Conservation (phyloP, 192 early-diverging fungal species). For the Umbelopsis isabellina region DNA sequence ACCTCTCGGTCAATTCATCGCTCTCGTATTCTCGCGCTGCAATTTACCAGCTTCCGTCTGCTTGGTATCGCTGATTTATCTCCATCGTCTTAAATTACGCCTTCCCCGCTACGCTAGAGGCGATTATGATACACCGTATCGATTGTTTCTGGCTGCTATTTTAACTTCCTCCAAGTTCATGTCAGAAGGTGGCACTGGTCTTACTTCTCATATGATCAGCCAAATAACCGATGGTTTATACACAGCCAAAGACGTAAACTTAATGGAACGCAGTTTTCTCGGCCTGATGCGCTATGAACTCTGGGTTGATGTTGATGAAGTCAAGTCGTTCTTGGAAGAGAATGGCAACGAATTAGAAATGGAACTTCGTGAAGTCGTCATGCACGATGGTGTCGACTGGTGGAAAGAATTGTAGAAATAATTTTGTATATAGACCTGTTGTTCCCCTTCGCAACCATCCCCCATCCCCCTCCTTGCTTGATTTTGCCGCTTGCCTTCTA, state of each 20-base stretch:
- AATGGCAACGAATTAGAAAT: slow-evolving; percentile 42
- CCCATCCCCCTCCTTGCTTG: not conserved
- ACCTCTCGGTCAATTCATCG: slow-evolving; percentile 41
- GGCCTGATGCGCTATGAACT: slow-evolving; percentile 58
- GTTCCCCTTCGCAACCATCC: not conserved
- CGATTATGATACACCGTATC: slow-evolving; percentile 72
- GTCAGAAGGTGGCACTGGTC: slow-evolving; percentile 47
- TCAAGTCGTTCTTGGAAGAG: slow-evolving; percentile 43
- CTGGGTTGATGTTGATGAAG: slow-evolving; percentile 53
- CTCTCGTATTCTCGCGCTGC: slow-evolving; percentile 29
- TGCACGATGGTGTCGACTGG: slow-evolving; percentile 27
- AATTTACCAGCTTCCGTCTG: slow-evolving; percentile 40
- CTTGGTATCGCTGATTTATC: slow-evolving; percentile 69
- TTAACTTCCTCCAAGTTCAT: slow-evolving; percentile 71
- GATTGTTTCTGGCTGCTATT: slow-evolving; percentile 71
- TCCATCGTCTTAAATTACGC: slow-evolving; percentile 67
- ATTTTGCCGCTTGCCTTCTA: slow-evolving; percentile 1
- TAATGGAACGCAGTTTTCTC: slow-evolving; percentile 61
- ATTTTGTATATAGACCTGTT: not conserved
- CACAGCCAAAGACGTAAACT: slow-evolving; percentile 55
- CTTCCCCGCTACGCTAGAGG: slow-evolving; percentile 66
- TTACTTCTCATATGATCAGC: slow-evolving; percentile 39
- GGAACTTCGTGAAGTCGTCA: slow-evolving; percentile 34
- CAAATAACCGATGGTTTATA: slow-evolving; percentile 56
- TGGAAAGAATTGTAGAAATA: slow-evolving; percentile 16